Conservation (phyloP, 768 basidiomycete genomes). For the Lyophyllum decastes region DNA sequence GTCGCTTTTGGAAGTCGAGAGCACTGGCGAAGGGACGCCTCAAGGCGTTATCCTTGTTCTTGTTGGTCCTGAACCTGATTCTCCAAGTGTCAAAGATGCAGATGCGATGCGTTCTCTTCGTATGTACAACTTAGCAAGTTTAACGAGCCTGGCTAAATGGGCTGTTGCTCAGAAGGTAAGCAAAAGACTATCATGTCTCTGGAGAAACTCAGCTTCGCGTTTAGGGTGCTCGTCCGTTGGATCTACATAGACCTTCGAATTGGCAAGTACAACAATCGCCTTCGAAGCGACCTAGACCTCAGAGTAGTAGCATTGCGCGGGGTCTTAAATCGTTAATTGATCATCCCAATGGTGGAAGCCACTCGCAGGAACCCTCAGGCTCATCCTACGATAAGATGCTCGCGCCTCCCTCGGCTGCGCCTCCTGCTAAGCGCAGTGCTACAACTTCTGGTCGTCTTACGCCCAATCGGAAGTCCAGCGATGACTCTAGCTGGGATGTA, state of each 20-base stretch:
- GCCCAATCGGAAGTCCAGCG: slow-evolving; percentile 31
- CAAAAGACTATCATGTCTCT: background rate
- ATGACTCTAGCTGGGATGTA: slow-evolving; percentile 68
- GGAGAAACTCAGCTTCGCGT: slow-evolving; percentile 5
- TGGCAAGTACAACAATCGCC: slow-evolving; percentile 53
- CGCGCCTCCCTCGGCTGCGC: slow-evolving; percentile 5
- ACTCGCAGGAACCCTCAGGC: slow-evolving; percentile 18
- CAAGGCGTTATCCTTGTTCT: slow-evolving; percentile 80
- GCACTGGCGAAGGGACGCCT: slow-evolving; percentile 46
- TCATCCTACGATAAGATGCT: slow-evolving; percentile 37
- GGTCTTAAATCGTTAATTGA: slow-evolving; percentile 64
- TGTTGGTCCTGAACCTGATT: slow-evolving; percentile 63
- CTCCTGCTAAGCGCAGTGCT: slow-evolving; percentile 5
- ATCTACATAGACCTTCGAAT: slow-evolving; percentile 52
- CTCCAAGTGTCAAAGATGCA: slow-evolving; percentile 47
- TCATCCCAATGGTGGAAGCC: slow-evolving; percentile 15
- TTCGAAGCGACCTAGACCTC: slow-evolving; percentile 50
- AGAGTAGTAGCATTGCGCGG: slow-evolving; percentile 50
- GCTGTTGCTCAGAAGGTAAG: slow-evolving; percentile 65
- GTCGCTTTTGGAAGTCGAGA: slow-evolving; percentile 71
- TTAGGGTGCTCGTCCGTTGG: slow-evolving; percentile 62
- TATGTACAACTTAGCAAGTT: slow-evolving; percentile 82
- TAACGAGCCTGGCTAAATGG: slow-evolving; percentile 78
- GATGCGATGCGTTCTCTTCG: slow-evolving; percentile 61
- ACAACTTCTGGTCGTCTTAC: slow-evolving; percentile 13